phyloP scores from a whole-genome alignment of 176 grass and related monocot genomes.

The Oryza glaberrima region DNA sequence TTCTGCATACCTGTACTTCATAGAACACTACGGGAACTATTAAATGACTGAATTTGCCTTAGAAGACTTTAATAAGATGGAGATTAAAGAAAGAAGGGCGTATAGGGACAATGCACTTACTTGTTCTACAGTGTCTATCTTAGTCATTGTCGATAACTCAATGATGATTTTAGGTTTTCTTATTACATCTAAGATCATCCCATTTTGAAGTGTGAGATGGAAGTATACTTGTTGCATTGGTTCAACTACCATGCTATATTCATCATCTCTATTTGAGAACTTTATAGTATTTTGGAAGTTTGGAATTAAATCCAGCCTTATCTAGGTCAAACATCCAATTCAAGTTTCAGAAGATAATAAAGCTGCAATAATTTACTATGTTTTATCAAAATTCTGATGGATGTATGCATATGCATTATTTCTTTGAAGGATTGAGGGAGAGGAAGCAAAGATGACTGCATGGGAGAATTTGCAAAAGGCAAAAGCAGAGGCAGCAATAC shows the following conservation, averaged over 20 bases:
- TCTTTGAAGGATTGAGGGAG: constrained; percentile 57
- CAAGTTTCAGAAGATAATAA: constrained; percentile 13
- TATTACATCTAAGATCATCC: neutral
- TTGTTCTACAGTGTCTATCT: neutral
- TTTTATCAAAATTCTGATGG: constrained; percentile 28
- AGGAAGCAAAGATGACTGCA: constrained; percentile 71
- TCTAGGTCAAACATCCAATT: constrained; percentile 18
- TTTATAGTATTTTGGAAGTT: constrained; percentile 19
- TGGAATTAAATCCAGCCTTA: constrained; percentile 1
- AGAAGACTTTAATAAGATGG: neutral
- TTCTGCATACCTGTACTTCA: constrained; percentile 30
- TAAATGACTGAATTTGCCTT: neutral
- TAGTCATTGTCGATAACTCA: neutral
- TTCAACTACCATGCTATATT: neutral
- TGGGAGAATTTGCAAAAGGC: constrained; percentile 81
- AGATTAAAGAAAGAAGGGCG: neutral
- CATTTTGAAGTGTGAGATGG: neutral
- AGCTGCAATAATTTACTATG: constrained; percentile 19
- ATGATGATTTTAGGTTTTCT: neutral
- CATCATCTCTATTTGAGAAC: neutral
- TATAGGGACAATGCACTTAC: neutral
- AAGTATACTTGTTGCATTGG: constrained; percentile 8
- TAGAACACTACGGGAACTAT: constrained; percentile 25
- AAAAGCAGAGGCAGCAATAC: constrained; percentile 72
- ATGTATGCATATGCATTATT: constrained; percentile 13